Evolutionary conservation across 441 rosid genomes (phyloP).

Genomic region (Pelargonium exstipulatum): DNA sequence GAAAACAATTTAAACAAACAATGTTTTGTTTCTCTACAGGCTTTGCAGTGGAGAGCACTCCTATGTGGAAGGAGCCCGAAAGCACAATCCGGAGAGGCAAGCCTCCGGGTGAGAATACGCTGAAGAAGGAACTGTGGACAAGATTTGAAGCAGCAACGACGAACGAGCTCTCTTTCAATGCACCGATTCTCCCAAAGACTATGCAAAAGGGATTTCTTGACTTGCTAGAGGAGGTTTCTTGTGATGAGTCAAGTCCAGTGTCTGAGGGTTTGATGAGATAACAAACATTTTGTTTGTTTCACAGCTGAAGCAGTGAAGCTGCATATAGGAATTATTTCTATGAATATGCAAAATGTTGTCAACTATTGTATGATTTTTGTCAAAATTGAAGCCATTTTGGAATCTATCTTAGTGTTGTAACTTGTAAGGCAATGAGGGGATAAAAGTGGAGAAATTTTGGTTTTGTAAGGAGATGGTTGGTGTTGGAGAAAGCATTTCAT

Average conservation of each 20-base stretch:
- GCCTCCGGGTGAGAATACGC: conserved; percentile 74
- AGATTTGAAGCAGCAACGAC: conserved; percentile 80
- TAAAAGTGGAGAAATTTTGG: too few species aligned
- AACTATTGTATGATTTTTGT: too few species aligned
- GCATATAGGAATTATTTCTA: not conserved
- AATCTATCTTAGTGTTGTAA: too few species aligned
- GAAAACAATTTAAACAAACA: not conserved
- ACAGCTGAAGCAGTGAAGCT: not conserved
- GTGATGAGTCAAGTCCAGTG: conserved; percentile 29
- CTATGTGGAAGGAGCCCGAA: conserved; percentile 50
- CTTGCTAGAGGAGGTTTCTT: conserved; percentile 78
- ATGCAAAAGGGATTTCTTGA: conserved; percentile 69
- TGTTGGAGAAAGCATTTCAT: too few species aligned
- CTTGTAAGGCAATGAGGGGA: too few species aligned
- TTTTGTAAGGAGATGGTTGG: too few species aligned
- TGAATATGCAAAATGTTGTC: not conserved
- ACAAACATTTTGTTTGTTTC: conserved; percentile 13
- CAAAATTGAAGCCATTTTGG: too few species aligned
- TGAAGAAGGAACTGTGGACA: conserved; percentile 92
- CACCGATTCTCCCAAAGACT: conserved; percentile 30
- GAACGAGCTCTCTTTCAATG: conserved; percentile 25
- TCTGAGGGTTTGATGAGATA: conserved; percentile 26
- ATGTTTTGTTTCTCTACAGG: conserved; percentile 25
- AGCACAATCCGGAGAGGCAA: conserved; percentile 46
- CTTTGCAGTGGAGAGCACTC: conserved; percentile 48